Evolutionary conservation across 2,329 filamentous ascomycete genomes (phyloP).

Genomic region (Trichoderma koningiopsis): DNA sequence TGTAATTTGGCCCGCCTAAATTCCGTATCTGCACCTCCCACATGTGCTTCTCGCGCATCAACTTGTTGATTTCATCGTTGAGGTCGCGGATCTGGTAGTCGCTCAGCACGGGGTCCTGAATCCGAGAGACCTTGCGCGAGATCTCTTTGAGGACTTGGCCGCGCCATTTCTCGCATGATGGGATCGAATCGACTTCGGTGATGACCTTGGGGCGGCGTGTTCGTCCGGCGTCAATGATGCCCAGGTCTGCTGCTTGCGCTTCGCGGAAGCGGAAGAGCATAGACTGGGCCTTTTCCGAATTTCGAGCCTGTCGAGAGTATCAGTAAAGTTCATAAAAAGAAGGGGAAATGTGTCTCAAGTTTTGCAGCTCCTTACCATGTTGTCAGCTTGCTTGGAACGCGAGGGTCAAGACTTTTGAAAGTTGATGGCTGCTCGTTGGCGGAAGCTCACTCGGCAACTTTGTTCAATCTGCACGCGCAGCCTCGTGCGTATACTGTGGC

Average conservation of each 20-base stretch:
- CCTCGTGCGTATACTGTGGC: conserved; percentile 2
- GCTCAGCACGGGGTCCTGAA: conserved; percentile 87
- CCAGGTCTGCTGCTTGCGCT: conserved; percentile 91
- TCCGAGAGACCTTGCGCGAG: conserved; percentile 92
- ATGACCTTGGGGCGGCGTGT: conserved; percentile 89
- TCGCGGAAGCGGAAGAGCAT: conserved; percentile 99
- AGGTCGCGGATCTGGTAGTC: conserved; percentile 97
- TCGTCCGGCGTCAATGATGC: conserved; percentile 91
- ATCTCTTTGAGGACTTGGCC: conserved; percentile 97
- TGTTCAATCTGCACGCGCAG: neutral
- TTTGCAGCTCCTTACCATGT: conserved; percentile 32
- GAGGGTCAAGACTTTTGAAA: neutral
- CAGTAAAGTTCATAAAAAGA: conserved; percentile 16
- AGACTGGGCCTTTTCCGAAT: conserved; percentile 97
- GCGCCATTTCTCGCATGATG: conserved; percentile 94
- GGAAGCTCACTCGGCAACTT: conserved; percentile 13
- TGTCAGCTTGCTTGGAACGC: conserved; percentile 17
- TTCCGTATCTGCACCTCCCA: conserved; percentile 98
- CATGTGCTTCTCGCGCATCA: conserved; percentile 98
- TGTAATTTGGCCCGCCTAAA: conserved; percentile 96
- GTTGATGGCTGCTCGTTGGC: neutral
- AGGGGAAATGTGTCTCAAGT: neutral
- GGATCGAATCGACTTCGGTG: conserved; percentile 81
- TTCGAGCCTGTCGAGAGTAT: conserved; percentile 69
- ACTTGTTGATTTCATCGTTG: conserved; percentile 99